phyloP scores from a whole-genome alignment of 2,329 filamentous ascomycete species.

The Exophiala alcalophila region DNA sequence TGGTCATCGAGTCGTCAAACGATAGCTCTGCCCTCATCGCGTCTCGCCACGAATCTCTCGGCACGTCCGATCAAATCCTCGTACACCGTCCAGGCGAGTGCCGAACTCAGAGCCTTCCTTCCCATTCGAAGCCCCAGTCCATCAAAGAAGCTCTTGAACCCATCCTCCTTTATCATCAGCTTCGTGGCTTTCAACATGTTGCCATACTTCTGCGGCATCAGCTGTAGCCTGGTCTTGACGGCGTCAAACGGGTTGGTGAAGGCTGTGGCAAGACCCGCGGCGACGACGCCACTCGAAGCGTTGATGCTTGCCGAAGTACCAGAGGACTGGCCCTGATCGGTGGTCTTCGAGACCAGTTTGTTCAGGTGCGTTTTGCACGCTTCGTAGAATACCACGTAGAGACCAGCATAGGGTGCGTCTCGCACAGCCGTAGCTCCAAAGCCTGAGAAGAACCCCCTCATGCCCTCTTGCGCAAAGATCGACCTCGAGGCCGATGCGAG shows the following conservation, averaged over 20 bases:
- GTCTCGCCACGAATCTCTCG: constrained; percentile 41
- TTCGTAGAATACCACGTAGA: constrained; percentile 95
- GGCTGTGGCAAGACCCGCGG: constrained; percentile 77
- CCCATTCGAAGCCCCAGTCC: constrained; percentile 83
- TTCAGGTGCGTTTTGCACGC: constrained; percentile 66
- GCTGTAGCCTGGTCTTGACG: constrained; percentile 89
- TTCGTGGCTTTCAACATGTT: constrained; percentile 76
- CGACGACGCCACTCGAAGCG: constrained; percentile 76
- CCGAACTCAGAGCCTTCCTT: constrained; percentile 86
- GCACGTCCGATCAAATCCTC: constrained; percentile 83
- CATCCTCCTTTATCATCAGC: constrained; percentile 79
- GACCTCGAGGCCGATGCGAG: constrained; percentile 69
- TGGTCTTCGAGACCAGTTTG: constrained; percentile 19
- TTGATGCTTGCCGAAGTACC: constrained; percentile 66
- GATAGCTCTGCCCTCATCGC: constrained; percentile 19
- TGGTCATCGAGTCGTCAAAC: constrained; percentile 14
- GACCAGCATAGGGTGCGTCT: constrained; percentile 92
- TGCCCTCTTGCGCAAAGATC: constrained; percentile 69
- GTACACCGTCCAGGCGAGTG: constrained; percentile 96
- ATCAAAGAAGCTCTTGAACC: constrained; percentile 75
- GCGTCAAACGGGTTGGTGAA: constrained; percentile 97
- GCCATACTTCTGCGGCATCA: constrained; percentile 76
- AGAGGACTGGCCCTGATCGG: constrained; percentile 7
- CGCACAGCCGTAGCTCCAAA: constrained; percentile 90
- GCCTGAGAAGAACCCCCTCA: constrained; percentile 84